These are phyloP conservation scores for Nannochloropsis salina DNA, from an alignment of 108 stramenopile species.

Conservation along the genomic window DNA sequence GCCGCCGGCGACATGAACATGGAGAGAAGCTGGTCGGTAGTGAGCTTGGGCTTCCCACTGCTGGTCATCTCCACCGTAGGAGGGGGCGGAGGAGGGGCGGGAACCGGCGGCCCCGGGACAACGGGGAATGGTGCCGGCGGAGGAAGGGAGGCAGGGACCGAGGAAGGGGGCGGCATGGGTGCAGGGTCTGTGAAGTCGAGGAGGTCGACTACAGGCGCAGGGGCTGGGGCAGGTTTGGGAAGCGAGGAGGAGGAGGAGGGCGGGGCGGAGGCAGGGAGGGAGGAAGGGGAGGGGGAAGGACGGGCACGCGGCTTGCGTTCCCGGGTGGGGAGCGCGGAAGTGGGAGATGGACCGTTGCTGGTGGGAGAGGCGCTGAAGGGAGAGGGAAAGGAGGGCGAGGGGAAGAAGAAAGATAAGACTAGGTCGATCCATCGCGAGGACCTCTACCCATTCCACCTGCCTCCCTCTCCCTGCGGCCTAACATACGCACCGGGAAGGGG, in stretches of 20 bases:
- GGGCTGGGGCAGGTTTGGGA: neutral
- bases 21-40: neutral
- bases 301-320: neutral
- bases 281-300: neutral
- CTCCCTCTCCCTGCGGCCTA: neutral
- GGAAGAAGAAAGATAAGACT: neutral
- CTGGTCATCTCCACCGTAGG: conserved; percentile 13
- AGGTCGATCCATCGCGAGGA: too few species aligned
- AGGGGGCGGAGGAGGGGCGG: neutral
- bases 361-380: neutral
- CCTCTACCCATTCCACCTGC: neutral
- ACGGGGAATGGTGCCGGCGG: neutral
- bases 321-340: neutral
- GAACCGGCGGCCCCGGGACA: neutral
- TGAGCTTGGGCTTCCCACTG: conserved; percentile 1
- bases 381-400: neutral
- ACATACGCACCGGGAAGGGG: neutral
- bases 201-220: neutral
- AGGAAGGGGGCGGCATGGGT: neutral
- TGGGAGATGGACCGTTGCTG: too few species aligned
- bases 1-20: neutral
- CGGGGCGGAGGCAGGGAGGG: neutral
- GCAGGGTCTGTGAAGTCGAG: neutral
- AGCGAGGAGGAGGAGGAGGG: neutral
- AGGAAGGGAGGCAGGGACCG: neutral